Evolutionary conservation across 163 green algal species (phyloP), one percentile per base, ranked within the genome.

Genomic region (Scenedesmus sp.): DNA sequence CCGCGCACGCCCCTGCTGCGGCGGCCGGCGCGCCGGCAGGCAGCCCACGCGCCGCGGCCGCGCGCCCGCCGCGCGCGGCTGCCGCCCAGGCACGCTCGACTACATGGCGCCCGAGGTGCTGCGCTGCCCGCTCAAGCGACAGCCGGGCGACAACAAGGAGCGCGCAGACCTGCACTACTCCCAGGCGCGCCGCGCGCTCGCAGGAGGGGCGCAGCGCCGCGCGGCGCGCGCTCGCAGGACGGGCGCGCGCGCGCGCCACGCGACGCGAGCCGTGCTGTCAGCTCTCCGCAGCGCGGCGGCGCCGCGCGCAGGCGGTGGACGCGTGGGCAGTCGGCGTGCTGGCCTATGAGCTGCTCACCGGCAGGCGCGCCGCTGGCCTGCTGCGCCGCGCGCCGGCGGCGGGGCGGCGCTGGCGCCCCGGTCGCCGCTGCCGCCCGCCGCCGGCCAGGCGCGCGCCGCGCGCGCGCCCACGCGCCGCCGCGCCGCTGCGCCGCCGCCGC

Each of bases 321-420:
- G 42, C 58, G 15, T 79, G 71, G 71, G 71, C 71, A 13, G 71
- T 67, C 2, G 71, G 71, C 7, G 47, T 79, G 29, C 58, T 79
- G 47, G 42, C 58, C 1, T 79, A 71, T 58, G 70, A 67, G 39
- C 28, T 67, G 42, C 39, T 70, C 26, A 78, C 70, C 4, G 70
- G 54, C 36, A 70, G 62, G 62, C 36, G 9, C 3, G 62, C 4
- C 10, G 53, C 10, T 24, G n/a, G n/a, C n/a, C n/a, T n/a, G n/a
- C n/a, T n/a, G n/a, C n/a, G n/a, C n/a, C 89, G 89, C 6, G 80
- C 93, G 15, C 80, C 94, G 45, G 86, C 87, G 4, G 94, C 91
- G n/a, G n/a, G n/a, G n/a, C n/a, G n/a, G n/a, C n/a, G n/a, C n/a
- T n/a, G n/a, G n/a, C n/a, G n/a, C n/a, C n/a, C n/a, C n/a, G n/a